Base-by-base conservation (phyloP, 2,329 filamentous ascomycete species). In the Colletotrichum tropicicola region DNA sequence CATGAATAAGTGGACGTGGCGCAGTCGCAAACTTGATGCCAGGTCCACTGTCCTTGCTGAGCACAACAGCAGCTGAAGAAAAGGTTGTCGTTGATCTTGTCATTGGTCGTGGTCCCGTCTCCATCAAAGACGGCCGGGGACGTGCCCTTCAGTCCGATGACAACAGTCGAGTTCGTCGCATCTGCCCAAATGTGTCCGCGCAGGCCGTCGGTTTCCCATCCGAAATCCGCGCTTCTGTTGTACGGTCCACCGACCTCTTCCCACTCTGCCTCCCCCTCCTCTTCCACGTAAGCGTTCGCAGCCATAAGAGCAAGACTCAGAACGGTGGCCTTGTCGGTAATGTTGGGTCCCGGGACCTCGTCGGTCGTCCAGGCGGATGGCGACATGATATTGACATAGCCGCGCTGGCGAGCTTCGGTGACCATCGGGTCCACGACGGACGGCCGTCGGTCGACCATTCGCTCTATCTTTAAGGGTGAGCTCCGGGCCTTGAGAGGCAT, bases 1-100 rank as follows among this genome's bases (percentile, higher is more conserved):
- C 94, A 98, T 13, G 91, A 90, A 74, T 94, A 98, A 1, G 94
- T 93, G 10, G 89, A 88, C 2, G 92, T 92, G 67, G 94, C 93
- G 75, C 96, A 99, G 76, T 97, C 92, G 78, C 96, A 99, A 59
- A 97, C 94, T 75, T 97, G 91, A 66, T 92, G 90, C 91, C 94
- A 98, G 15, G 94, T 89, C 80, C 90, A 94, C 68, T 94, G 93
- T 0, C 94, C 94, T 71, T 97, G 94, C 79, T 98, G 94, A 4
- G 89, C 96, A 78, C 96, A 99, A 78, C 96, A 99, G 80, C 96
- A 99, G 74, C 94, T 97, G 80, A 98, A 98, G 79, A 97, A 97
- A 9, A 99, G 84, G 75, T 99, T 99, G 79, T 99, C 96, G 76
- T 98, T 99, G 73, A 94, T 84, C 81, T 99, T 99, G 80, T 99